Evolutionary conservation across 805 yeast species (phyloP), one percentile per base, ranked within the genome.

Genomic region (Starmerella scarabaei): DNA sequence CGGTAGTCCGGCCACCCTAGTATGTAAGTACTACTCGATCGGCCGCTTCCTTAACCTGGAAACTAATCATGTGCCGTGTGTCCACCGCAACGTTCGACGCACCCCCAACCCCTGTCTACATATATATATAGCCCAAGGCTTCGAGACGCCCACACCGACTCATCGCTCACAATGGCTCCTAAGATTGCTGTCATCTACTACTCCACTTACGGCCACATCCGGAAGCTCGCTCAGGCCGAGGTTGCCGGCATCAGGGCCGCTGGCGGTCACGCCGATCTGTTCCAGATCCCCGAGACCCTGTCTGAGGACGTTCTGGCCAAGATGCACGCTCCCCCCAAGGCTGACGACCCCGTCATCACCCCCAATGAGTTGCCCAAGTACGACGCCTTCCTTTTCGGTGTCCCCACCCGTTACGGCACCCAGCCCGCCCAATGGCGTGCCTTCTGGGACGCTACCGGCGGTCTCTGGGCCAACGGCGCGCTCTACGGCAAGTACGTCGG

Each of bases 281-380:
- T 61, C 69, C 93, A 80, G 65, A 74, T 85, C 38, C 76, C 80
- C 43, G 94, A 84, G 63, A 83, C 93, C 23, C 65, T 83, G 35
- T 53, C 75, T 17, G 66, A 68, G 30, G 84, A 73, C 11, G 66
- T 77, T n/a, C 67, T 84, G 47, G 58, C 60, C 35, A 60, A 65
- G 54, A 59, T 84, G 66, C 71, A 75, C 52, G 93, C 91, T 18
- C 77, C 84, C 30, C 53, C 60, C 27, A 62, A 62, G 53, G 19
- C 56, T 4, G 49, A 47, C 33, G 59, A 59, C 51, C 84, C 84
- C 41, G 58, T 71, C 41, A 81, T 81, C 27, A 66, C 76, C 5
- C 52, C 61, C 4, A 77, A 71, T 11, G 69, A 72, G 3, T 66
- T 83, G 51, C 58, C 60, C 21, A 62, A 69, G 43, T 79, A 77